These are phyloP conservation scores for Boletus subcaerulescens DNA, from an alignment of 768 basidiomycete species.

Conservation along the genomic window DNA sequence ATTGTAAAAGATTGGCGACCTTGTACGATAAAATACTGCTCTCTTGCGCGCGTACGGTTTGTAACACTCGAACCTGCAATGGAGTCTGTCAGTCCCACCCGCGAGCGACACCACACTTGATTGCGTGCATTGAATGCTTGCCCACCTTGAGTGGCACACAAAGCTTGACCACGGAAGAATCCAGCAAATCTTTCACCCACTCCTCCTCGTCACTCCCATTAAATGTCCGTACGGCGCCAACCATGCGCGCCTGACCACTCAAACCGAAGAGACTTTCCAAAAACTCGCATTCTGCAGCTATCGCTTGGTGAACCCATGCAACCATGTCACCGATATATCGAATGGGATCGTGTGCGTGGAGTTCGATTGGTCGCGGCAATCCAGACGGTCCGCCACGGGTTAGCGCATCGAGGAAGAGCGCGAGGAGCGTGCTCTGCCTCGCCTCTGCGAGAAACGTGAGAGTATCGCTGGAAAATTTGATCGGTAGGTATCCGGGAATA, in stretches of 20 bases:
- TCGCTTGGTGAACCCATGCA: slow-evolving; percentile 95
- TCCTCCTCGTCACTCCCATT: slow-evolving; percentile 64
- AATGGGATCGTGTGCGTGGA: slow-evolving; percentile 96
- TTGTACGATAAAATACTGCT: slow-evolving; percentile 90
- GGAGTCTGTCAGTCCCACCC: not conserved
- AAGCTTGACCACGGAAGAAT: slow-evolving; percentile 76
- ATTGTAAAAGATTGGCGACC: slow-evolving; percentile 91
- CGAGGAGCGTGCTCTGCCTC: slow-evolving; percentile 75
- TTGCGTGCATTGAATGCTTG: not conserved
- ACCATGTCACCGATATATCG: slow-evolving; percentile 98
- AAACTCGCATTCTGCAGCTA: slow-evolving; percentile 93
- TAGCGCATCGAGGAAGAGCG: slow-evolving; percentile 82
- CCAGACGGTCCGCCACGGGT: slow-evolving; percentile 86
- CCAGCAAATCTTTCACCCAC: slow-evolving; percentile 78
- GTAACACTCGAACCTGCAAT: slow-evolving; percentile 77
- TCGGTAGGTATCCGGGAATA: not conserved
- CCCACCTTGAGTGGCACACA: slow-evolving; percentile 84
- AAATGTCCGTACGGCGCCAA: slow-evolving; percentile 64
- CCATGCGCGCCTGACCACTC: slow-evolving; percentile 55
- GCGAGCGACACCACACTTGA: not conserved
- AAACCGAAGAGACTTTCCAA: slow-evolving; percentile 83
- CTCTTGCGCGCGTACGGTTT: slow-evolving; percentile 91
- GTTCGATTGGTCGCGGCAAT: slow-evolving; percentile 87
- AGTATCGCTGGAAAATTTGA: slow-evolving; percentile 54
- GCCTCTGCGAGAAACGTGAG: slow-evolving; percentile 74